Base-by-base conservation (phyloP, 331 rosid genomes). In the Malus hybrid region DNA sequence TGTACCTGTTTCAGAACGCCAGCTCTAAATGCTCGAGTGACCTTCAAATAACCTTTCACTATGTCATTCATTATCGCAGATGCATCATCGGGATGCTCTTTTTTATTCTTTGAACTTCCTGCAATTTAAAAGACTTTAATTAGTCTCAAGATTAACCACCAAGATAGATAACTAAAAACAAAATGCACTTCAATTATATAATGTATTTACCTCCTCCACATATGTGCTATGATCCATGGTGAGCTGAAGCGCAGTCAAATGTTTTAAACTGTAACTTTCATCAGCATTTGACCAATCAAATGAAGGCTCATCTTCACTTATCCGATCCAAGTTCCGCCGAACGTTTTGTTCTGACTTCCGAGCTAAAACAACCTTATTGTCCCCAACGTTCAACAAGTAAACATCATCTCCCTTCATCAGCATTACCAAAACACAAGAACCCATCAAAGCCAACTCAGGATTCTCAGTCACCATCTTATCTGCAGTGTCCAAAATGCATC, bases 371-470 rank as follows among this genome's bases (percentile, higher is more conserved):
- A 90, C 96, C 4, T 91, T 85, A 36, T 94, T 93, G 31, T 93
- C 98, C 44, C 98, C 96, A 8, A 91, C 97, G 75, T 93, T 91
- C 97, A 93, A 90, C 83, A 91, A 79, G 82, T 83, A 93, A 46
- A 90, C 91, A 83, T 91, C 89, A 67, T 93, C 88, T 3, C 91
- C 96, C 77, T 85, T 90, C 94, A 93, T 91, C 75, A 93, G 46
- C 96, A 91, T 88, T 8, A 91, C 94, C 87, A 93, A 80, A 75
- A 91, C 97, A 86, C 98, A 93, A 36, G 98, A 93, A 65, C 98
- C 96, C 93, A 93, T 91, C 70, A 93, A 79, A 63, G 97, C 97
- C 54, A 93, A 65, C 83, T 86, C 98, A 13, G 98, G 93, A 79
- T 81, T 87, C 10, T 78, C 69, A 6, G 31, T 67, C 7, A 85